Evolutionary conservation across 306 rosid species (phyloP), one percentile per base, ranked within the genome.

Genomic region (Senna siamea): DNA sequence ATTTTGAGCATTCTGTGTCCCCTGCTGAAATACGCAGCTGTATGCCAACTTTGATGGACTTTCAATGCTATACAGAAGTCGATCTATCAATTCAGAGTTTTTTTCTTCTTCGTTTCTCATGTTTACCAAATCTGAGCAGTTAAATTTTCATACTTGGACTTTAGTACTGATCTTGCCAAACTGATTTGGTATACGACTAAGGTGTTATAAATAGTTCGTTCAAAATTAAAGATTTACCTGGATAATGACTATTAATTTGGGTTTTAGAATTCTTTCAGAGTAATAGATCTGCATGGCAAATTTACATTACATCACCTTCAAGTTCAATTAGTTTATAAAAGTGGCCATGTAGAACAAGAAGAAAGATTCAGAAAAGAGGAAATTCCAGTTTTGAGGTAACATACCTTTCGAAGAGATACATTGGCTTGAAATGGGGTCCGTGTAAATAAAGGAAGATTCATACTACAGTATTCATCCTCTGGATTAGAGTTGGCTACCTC

Each of bases 201-300:
- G 37, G 2, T 13, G 20, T 38, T 37, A 52, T 19, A 37, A 23
- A 19, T 37, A 38, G 9, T 43, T 55, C 34, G 11, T 41, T 44
- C 50, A 7, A 10, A 63, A 23, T 19, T 2, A 56, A 23, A 9
- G 28, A 34, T 38, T 68, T 32, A 6, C 41, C 26, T 43, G n/a
- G 70, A 75, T 32, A 4, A 30, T 70, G 69, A 66, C 56, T n/a
- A n/a, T 43, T 78, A 26, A 65, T 34, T 47, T 70, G 34, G 69
- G 68, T 4, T 48, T 56, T 69, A 52, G 37, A 5, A 35, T 57
- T 9, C 26, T 66, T 57, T 57, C n/a, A 60, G 48, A 10, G 61
- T 30, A 9, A 10, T 15, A 32, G 48, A 69, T 32, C 41, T 26
- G 73, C 41, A 17, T 14, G 9, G 13, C 63, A 43, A 18, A 47